phyloP scores from a whole-genome alignment of 352 stramenopile species.

The Globisporangium rhizosaccharum region DNA sequence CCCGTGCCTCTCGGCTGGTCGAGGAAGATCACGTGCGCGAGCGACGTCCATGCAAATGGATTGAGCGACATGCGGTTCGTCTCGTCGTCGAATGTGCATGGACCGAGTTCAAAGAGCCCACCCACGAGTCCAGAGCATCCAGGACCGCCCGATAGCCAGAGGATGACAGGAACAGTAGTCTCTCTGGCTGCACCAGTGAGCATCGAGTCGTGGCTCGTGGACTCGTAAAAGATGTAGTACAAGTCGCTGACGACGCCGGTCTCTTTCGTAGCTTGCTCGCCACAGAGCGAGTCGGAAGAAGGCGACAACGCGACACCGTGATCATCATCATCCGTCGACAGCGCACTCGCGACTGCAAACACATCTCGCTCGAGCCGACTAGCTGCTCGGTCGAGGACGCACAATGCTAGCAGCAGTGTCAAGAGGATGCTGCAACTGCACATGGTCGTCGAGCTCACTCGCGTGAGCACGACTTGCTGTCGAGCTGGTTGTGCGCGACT shows the following conservation, averaged over 20 bases:
- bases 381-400: background rate
- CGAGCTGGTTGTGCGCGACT: background rate
- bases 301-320: background rate
- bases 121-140: constrained; percentile 93
- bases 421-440: background rate
- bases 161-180: constrained; percentile 71
- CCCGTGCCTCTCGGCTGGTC: constrained; percentile 90
- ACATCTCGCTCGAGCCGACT: constrained; percentile 3
- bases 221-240: constrained; percentile 77
- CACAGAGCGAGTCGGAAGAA: constrained; percentile 40
- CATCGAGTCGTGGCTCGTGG: constrained; percentile 12
- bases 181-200: background rate
- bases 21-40: constrained; percentile 95
- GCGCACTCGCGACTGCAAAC: constrained; percentile 23
- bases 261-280: constrained; percentile 48
- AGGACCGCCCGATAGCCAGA: constrained; percentile 96
- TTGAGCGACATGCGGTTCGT: constrained; percentile 68
- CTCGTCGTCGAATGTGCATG: constrained; percentile 86
- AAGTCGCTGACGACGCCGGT: constrained; percentile 57
- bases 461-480: background rate
- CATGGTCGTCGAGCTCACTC: background rate
- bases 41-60: constrained; percentile 91
- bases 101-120: constrained; percentile 95
- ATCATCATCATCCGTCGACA: constrained; percentile 4
- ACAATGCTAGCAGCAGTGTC: constrained; percentile 3